Conservation (phyloP, 2,329 filamentous ascomycete species). For the Penicillium sp. region DNA sequence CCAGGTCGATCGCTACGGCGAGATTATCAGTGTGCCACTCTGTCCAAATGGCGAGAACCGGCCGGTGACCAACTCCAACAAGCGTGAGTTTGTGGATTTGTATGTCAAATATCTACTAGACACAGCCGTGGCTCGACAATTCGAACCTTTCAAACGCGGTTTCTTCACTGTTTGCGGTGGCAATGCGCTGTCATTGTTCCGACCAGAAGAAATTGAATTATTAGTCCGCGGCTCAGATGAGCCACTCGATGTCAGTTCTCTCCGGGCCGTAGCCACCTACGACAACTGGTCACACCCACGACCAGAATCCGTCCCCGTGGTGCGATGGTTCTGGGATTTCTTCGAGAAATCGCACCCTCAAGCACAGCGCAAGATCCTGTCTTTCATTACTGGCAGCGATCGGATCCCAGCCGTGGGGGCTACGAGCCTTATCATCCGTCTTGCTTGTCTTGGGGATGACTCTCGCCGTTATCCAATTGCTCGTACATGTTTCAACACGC, state of each 20-base stretch:
- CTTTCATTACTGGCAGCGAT: slow-evolving; percentile 88
- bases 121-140: slow-evolving; percentile 73
- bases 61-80: slow-evolving; percentile 78
- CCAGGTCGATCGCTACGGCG: slow-evolving; percentile 74
- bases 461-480: slow-evolving; percentile 75
- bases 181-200: slow-evolving; percentile 81
- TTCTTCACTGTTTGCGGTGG: slow-evolving; percentile 91
- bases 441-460: slow-evolving; percentile 74
- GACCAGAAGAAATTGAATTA: slow-evolving; percentile 87
- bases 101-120: slow-evolving; percentile 81
- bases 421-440: slow-evolving; percentile 71
- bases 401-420: slow-evolving; percentile 86
- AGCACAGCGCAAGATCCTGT: slow-evolving; percentile 74
- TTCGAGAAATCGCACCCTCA: slow-evolving; percentile 64
- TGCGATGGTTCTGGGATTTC: slow-evolving; percentile 86
- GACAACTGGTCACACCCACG: slow-evolving; percentile 67
- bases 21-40: slow-evolving; percentile 64
- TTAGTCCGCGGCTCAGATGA: slow-evolving; percentile 83
- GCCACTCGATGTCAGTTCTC: slow-evolving; percentile 70
- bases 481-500: slow-evolving; percentile 84
- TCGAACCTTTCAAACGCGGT: slow-evolving; percentile 88
- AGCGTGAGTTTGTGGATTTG: slow-evolving; percentile 80
- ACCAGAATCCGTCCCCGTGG: slow-evolving; percentile 61
- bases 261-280: slow-evolving; percentile 75
- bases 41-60: slow-evolving; percentile 70